Evolutionary conservation across 2,329 filamentous ascomycete species (phyloP).

Genomic region (Aspergillus sp.): DNA sequence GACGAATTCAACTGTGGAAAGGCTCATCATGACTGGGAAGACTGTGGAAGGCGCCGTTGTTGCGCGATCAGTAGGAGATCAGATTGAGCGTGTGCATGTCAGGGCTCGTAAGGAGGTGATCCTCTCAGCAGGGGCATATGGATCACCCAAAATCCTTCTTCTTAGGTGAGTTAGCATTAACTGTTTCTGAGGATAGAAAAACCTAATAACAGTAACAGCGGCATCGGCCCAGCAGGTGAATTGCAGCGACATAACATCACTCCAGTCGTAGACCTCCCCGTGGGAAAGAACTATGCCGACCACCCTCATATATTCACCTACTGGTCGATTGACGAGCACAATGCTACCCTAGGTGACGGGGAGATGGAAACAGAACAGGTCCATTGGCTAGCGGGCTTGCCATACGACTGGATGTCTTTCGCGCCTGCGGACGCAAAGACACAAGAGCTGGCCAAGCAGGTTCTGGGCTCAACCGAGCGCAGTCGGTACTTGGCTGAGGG

Average conservation of each 20-base stretch:
- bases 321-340: not conserved
- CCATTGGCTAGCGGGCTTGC: conserved; percentile 2
- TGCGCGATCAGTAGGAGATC: not conserved
- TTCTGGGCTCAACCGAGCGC: not conserved
- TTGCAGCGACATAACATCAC: not conserved
- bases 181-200: not conserved
- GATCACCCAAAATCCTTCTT: conserved; percentile 3
- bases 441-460: not conserved
- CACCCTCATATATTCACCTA: conserved; percentile 5
- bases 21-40: not conserved
- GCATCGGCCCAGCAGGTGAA: not conserved
- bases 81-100: not conserved
- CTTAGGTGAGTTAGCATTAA: not conserved
- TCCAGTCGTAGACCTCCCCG: not conserved
- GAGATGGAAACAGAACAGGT: not conserved
- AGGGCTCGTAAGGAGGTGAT: not conserved
- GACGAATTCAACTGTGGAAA: not conserved
- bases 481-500: not conserved
- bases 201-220: not conserved
- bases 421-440: not conserved
- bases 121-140: not conserved
- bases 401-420: conserved; percentile 7
- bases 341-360: not conserved
- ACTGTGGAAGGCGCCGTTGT: not conserved
- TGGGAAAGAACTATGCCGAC: not conserved